Conservation (phyloP, 2,329 filamentous ascomycete species). For the Neoscytalidium dimidiatum region DNA sequence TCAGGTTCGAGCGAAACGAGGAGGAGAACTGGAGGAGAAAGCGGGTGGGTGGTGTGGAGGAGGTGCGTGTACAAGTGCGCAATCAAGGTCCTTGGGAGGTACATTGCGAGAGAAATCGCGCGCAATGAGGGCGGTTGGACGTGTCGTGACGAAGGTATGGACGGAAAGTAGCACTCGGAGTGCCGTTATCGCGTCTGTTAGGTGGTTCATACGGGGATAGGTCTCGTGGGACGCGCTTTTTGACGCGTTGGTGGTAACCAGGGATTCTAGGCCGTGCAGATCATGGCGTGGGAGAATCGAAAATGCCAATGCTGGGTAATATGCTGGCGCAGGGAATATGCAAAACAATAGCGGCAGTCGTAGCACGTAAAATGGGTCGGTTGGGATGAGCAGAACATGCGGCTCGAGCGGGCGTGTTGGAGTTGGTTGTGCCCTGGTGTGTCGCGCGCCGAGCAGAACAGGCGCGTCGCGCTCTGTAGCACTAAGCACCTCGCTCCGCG, state of each 20-base stretch:
- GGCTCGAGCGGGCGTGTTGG: not conserved
- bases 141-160: not conserved
- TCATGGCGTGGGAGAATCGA: slow-evolving; percentile 7
- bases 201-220: not conserved
- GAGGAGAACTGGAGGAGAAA: slow-evolving; percentile 86
- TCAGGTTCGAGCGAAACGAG: slow-evolving; percentile 94
- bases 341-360: slow-evolving; percentile 3
- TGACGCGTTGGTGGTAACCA: slow-evolving; percentile 9
- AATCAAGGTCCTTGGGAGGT: slow-evolving; percentile 87
- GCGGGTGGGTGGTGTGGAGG: slow-evolving; percentile 80
- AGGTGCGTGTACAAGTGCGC: slow-evolving; percentile 91
- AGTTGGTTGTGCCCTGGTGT: not conserved
- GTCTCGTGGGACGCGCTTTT: slow-evolving; percentile 7
- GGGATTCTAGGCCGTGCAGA: slow-evolving; percentile 10
- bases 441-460: slow-evolving; percentile 1
- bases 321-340: not conserved
- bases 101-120: slow-evolving; percentile 61
- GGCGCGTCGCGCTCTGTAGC: slow-evolving; percentile 1
- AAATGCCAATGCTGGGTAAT: slow-evolving; percentile 10
- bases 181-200: not conserved
- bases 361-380: not conserved
- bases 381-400: not conserved
- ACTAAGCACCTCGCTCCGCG: too few relatives aligned
- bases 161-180: not conserved
- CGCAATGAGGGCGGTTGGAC: not conserved